These are phyloP conservation scores for Lepiota brunneoincarnata DNA, from an alignment of 768 basidiomycete species.

Conservation along the genomic window DNA sequence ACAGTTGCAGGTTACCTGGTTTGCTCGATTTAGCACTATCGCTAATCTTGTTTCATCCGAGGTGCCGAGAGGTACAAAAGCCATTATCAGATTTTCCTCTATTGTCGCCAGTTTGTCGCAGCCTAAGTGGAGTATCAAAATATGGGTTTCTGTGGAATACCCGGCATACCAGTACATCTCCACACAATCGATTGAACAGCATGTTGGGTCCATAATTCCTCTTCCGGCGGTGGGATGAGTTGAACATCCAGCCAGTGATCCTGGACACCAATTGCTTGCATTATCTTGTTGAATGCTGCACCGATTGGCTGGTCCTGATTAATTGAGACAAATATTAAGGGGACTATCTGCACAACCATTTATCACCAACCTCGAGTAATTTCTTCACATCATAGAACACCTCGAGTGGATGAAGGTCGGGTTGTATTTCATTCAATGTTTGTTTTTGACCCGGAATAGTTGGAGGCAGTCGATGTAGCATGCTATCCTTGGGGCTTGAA, in stretches of 20 bases:
- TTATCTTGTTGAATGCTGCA: conserved; percentile 65
- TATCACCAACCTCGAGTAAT: conserved; percentile 53
- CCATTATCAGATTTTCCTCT: conserved; percentile 68
- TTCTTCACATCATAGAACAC: conserved; percentile 76
- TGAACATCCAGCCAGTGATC: conserved; percentile 70
- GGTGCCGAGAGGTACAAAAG: conserved; percentile 57
- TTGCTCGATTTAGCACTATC: conserved; percentile 62
- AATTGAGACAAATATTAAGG: neutral
- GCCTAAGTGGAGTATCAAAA: conserved; percentile 38
- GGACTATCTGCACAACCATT: neutral
- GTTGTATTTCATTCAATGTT: conserved; percentile 69
- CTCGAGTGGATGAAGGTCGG: conserved; percentile 73
- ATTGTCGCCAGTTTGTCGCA: conserved; percentile 61
- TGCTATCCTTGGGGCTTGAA: conserved; percentile 34
- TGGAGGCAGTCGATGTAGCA: conserved; percentile 69
- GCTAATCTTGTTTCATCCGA: conserved; percentile 62
- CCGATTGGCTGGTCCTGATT: conserved; percentile 67
- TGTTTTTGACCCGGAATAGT: conserved; percentile 44
- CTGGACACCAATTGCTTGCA: conserved; percentile 64
- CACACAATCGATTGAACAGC: conserved; percentile 73
- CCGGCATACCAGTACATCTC: conserved; percentile 57
- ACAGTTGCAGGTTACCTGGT: conserved; percentile 43
- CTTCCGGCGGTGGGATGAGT: conserved; percentile 43
- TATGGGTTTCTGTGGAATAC: neutral
- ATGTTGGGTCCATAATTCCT: conserved; percentile 71